Conservation (phyloP, 305 asterid genomes). For the Fraxinus greggii region DNA sequence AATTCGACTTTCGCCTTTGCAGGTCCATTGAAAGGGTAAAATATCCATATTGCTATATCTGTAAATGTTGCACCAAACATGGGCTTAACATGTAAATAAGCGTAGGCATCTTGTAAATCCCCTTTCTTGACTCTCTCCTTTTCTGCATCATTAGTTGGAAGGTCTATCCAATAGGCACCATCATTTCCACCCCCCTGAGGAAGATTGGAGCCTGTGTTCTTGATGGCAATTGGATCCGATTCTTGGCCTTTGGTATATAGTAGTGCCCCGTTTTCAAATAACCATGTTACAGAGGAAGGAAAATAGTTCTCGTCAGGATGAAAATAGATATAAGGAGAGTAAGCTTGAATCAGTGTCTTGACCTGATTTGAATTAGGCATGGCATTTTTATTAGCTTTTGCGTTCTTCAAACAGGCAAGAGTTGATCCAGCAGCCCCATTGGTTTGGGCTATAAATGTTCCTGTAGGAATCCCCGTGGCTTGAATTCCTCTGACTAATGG, state of each 20-base stretch:
- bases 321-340: slow-evolving; percentile 57
- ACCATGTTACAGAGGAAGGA: slow-evolving; percentile 74
- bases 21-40: slow-evolving; percentile 85
- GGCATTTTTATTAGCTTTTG: slow-evolving; percentile 20
- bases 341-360: slow-evolving; percentile 43
- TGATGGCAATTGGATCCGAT: slow-evolving; percentile 41
- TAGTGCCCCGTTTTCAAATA: slow-evolving; percentile 65
- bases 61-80: slow-evolving; percentile 67
- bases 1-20: slow-evolving; percentile 62
- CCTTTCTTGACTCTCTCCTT: slow-evolving; percentile 61
- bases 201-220: slow-evolving; percentile 59
- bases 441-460: slow-evolving; percentile 49
- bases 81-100: slow-evolving; percentile 66
- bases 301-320: slow-evolving; percentile 71
- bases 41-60: slow-evolving; percentile 64
- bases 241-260: slow-evolving; percentile 62
- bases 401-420: slow-evolving; percentile 54
- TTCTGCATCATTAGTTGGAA: slow-evolving; percentile 46
- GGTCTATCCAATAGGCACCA: slow-evolving; percentile 68
- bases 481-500: slow-evolving; percentile 50
- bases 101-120: slow-evolving; percentile 34
- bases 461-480: slow-evolving; percentile 48
- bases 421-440: slow-evolving; percentile 32
- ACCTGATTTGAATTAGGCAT: slow-evolving; percentile 70
- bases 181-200: slow-evolving; percentile 74